phyloP scores from a whole-genome alignment of 140 eudicot species.

The Anethum foeniculum region DNA sequence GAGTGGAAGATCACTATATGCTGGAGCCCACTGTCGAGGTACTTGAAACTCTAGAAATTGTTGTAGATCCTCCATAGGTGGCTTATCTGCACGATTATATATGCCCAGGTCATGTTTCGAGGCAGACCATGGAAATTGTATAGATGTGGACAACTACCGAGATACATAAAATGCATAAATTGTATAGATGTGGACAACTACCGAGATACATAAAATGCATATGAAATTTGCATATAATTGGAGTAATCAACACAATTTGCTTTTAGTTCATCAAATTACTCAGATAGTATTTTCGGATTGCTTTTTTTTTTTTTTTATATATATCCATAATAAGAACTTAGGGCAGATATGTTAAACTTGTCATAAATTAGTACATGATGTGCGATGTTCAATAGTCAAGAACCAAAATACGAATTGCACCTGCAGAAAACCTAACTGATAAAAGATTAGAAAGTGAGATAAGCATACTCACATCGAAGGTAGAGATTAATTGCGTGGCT shows the following conservation, averaged over 20 bases:
- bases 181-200: not conserved
- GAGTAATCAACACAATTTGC: not conserved
- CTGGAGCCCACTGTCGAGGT: constrained; percentile 98
- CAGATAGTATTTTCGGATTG: not conserved
- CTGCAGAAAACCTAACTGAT: not conserved
- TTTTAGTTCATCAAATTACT: not conserved
- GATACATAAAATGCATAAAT: not conserved
- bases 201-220: not conserved
- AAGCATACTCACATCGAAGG: constrained; percentile 71
- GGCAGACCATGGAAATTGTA: not conserved
- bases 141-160: not conserved
- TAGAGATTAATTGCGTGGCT: constrained; percentile 92
- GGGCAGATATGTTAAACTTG: not conserved
- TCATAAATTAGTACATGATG: not conserved
- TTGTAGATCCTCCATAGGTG: constrained; percentile 86
- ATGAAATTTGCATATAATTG: not conserved
- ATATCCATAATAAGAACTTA: not conserved
- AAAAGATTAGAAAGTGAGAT: not conserved
- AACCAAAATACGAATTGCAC: not conserved
- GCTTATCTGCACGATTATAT: constrained; percentile 60
- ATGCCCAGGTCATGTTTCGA: not conserved
- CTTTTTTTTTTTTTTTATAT: not conserved
- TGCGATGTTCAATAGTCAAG: not conserved
- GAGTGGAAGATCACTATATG: constrained; percentile 82
- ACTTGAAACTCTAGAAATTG: constrained; percentile 89